Evolutionary conservation across 495 filamentous ascomycete species (phyloP), one percentile per base, ranked within the genome.

Genomic region (Terfezia claveryi): DNA sequence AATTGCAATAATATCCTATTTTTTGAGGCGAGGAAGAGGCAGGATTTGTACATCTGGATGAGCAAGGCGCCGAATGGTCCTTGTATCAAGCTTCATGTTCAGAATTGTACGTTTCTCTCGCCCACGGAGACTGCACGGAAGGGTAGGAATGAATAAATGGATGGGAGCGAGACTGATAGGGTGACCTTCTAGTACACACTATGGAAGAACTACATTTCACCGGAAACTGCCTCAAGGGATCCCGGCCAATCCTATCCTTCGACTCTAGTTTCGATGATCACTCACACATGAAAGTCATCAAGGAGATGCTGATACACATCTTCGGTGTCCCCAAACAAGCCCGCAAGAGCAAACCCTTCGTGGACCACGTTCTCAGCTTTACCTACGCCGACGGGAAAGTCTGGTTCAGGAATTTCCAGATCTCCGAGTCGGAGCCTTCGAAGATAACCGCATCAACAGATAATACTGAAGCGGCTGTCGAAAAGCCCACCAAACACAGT

Each of bases 1-100:
- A 96, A 94, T 61, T 95, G 89, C 78, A 99, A 99, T 71, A 91
- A 95, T 68, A 80, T 96, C 53, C 75, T 94, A 58, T 99, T 94
- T 71, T 91, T 95, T 67, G 91, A 98, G 71, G 91, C 87, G 54
- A 74, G 87, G 58, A 98, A 96, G 70, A 86, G 85, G 38, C 81
- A 92, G 67, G 91, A 96, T 74, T 70, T 92, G 37, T 98, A 94
- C 67, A 74, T 89, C 49, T 94, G 89, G 89, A 76, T 95, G 65
- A 77, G 82, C 68, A 92, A 92, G 64, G 81, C 87, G 2, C 91
- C 91, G 9, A 99, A 99, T 65, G 91, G 91, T 0, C 91, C 89
- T 6, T 94, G 88, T 0, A 77, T 93, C 58, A 95, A 94, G 71
- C 71, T 85, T 60, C 82, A 88, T 59, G 66, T 81, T 16, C 83